Conservation (phyloP, 371 early-diverging fungal genomes). For the Encephalitozoon hellem region DNA sequence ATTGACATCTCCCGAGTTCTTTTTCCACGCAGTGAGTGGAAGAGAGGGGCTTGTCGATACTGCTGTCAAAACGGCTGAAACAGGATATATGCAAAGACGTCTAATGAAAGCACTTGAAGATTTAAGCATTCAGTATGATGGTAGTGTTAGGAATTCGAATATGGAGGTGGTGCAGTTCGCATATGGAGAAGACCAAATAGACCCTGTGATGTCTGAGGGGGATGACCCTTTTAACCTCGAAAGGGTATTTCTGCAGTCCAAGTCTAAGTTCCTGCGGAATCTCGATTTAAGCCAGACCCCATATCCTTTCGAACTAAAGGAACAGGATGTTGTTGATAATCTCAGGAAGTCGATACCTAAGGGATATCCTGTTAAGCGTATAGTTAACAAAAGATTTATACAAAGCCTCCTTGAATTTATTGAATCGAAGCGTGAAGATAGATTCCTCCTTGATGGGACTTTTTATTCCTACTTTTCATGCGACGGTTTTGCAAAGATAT, state of each 20-base stretch:
- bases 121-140: conserved; percentile 54
- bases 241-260: background rate
- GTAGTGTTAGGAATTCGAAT: conserved; percentile 50
- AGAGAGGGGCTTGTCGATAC: conserved; percentile 99
- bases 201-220: conserved; percentile 22
- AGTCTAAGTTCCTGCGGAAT: background rate
- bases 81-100: conserved; percentile 96
- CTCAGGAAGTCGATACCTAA: background rate
- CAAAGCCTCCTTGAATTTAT: background rate
- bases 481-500: background rate
- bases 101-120: conserved; percentile 72
- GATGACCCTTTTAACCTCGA: conserved; percentile 18
- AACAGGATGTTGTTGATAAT: background rate
- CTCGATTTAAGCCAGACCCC: background rate
- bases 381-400: conserved; percentile 8
- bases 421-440: background rate
- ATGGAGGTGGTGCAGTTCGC: conserved; percentile 32
- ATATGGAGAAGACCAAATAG: conserved; percentile 44
- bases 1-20: conserved; percentile 83
- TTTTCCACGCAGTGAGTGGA: conserved; percentile 97
- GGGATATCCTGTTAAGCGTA: background rate
- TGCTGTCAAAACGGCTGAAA: conserved; percentile 95
- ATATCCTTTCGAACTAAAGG: background rate
- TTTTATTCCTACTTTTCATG: background rate
- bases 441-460: background rate